phyloP scores from a whole-genome alignment of 495 filamentous ascomycete genomes.

The Neurospora sp. region DNA sequence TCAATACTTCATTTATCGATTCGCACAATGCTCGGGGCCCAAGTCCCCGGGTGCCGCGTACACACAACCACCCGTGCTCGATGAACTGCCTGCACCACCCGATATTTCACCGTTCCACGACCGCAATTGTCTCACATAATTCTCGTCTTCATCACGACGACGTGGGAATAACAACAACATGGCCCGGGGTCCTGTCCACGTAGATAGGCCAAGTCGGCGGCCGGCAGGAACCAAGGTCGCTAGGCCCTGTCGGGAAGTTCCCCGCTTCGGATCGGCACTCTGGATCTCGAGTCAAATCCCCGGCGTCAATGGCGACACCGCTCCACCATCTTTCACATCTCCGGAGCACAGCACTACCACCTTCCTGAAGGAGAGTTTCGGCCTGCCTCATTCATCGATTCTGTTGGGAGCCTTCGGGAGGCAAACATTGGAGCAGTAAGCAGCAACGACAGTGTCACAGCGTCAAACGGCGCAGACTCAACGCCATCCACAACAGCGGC shows the following conservation, averaged over 20 bases:
- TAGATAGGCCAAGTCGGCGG: not conserved
- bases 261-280: not conserved
- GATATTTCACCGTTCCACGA: not conserved
- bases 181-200: not conserved
- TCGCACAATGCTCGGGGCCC: not conserved
- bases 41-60: not conserved
- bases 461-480: not conserved
- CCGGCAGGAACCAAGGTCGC: not conserved
- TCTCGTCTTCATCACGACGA: not conserved
- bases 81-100: not conserved
- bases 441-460: not conserved
- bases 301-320: not conserved
- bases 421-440: not conserved
- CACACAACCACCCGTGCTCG: not conserved
- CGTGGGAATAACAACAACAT: not conserved
- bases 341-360: not conserved
- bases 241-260: not conserved
- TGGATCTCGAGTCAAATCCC: not conserved
- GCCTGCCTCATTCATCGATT: not conserved
- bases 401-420: not conserved
- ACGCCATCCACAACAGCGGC: not conserved
- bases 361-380: not conserved
- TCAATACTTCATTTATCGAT: not conserved
- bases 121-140: not conserved
- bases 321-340: not conserved